A percentile compares a stretch with the other conserved stretches of the same genome.
phyloP scores from a whole-genome alignment of 805 yeast genomes.

The Candida glaebosa region DNA sequence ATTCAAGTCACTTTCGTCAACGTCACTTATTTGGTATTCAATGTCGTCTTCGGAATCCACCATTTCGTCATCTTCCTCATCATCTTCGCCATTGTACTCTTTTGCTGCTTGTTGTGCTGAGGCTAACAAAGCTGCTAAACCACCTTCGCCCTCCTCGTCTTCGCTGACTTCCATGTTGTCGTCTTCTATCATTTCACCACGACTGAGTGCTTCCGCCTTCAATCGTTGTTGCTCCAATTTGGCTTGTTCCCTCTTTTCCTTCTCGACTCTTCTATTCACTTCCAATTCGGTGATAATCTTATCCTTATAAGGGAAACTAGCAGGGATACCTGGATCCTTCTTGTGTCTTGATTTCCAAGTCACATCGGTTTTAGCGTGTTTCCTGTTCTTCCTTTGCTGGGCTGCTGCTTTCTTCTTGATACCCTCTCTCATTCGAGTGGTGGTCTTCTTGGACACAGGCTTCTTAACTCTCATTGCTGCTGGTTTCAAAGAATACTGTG shows the following conservation, averaged over 20 bases:
- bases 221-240: slow-evolving; percentile 51
- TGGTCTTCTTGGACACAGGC: slow-evolving; percentile 81
- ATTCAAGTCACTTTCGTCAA: slow-evolving; percentile 41
- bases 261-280: slow-evolving; percentile 51
- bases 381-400: slow-evolving; percentile 79
- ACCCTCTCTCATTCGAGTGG: slow-evolving; percentile 95
- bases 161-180: slow-evolving; percentile 35
- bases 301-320: slow-evolving; percentile 92
- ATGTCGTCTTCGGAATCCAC: slow-evolving; percentile 36
- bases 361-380: slow-evolving; percentile 78
- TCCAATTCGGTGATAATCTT: slow-evolving; percentile 72
- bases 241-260: slow-evolving; percentile 50
- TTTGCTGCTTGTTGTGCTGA: slow-evolving; percentile 88
- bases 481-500: neutral
- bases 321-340: slow-evolving; percentile 94
- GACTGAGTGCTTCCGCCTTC: slow-evolving; percentile 35
- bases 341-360: slow-evolving; percentile 87
- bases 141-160: slow-evolving; percentile 41
- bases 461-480: slow-evolving; percentile 46
- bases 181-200: slow-evolving; percentile 38
- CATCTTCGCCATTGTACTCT: slow-evolving; percentile 59
- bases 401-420: slow-evolving; percentile 95
- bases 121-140: slow-evolving; percentile 80
- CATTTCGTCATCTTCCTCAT: slow-evolving; percentile 27
- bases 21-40: slow-evolving; percentile 41